Conservation (phyloP, 331 rosid species). For the Quercus phellos region DNA sequence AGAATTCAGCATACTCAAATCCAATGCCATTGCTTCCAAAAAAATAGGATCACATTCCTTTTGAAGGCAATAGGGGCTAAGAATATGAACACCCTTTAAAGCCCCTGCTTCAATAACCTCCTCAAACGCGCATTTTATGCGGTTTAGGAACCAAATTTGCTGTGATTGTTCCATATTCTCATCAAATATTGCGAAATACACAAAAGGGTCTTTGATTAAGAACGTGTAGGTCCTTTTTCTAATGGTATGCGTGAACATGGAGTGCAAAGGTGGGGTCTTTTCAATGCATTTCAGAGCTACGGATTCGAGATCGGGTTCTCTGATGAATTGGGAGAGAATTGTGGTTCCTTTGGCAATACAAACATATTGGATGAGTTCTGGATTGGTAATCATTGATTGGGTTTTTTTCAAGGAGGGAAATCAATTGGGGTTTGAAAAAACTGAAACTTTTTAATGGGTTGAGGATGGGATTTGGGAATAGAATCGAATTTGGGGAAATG, state of each 20-base stretch:
- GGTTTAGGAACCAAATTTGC: constrained; percentile 45
- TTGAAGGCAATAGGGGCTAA: constrained; percentile 48
- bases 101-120: constrained; percentile 16
- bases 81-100: constrained; percentile 4
- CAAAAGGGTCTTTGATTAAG: constrained; percentile 44
- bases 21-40: constrained; percentile 19
- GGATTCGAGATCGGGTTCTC: constrained; percentile 42
- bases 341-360: constrained; percentile 69
- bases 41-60: constrained; percentile 44
- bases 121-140: constrained; percentile 32
- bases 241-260: constrained; percentile 58
- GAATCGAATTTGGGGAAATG: not conserved
- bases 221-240: constrained; percentile 51
- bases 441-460: not conserved
- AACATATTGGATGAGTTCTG: constrained; percentile 53
- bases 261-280: constrained; percentile 57
- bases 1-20: constrained; percentile 12
- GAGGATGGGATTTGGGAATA: not conserved
- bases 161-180: constrained; percentile 43
- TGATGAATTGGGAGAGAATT: constrained; percentile 48
- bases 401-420: not conserved
- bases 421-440: not conserved
- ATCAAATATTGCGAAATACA: constrained; percentile 58
- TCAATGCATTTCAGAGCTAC: constrained; percentile 65
- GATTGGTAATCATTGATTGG: constrained; percentile 62